These are phyloP conservation scores for Nigrospora sphaerica DNA, from an alignment of 2,329 filamentous ascomycete genomes.

Conservation along the genomic window DNA sequence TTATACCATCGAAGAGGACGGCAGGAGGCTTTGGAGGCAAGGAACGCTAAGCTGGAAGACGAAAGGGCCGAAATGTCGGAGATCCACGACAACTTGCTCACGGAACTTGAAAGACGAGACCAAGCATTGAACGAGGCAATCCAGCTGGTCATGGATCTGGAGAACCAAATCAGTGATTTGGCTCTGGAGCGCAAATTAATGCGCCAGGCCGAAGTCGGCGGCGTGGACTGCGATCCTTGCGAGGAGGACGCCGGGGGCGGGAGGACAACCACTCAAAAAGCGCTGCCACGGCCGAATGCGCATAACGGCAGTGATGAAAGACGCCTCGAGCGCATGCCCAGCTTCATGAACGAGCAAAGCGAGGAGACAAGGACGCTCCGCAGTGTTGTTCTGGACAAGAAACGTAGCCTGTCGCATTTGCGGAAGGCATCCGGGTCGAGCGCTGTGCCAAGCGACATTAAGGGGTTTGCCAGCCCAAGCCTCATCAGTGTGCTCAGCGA, in stretches of 20 bases:
- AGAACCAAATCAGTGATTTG: slow-evolving; percentile 50
- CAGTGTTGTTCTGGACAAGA: slow-evolving; percentile 47
- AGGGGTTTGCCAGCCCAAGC: slow-evolving; percentile 47
- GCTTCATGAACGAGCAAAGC: slow-evolving; percentile 54
- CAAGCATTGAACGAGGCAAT: slow-evolving; percentile 66
- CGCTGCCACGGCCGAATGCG: neutral
- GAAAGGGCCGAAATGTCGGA: slow-evolving; percentile 48
- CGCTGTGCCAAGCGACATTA: slow-evolving; percentile 24
- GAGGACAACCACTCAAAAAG: neutral
- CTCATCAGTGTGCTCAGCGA: slow-evolving; percentile 56
- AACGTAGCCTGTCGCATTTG: slow-evolving; percentile 42
- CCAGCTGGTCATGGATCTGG: slow-evolving; percentile 58
- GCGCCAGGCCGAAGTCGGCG: slow-evolving; percentile 38
- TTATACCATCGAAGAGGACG: slow-evolving; percentile 62
- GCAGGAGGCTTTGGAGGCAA: slow-evolving; percentile 51
- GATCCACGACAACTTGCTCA: slow-evolving; percentile 50
- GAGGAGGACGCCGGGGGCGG: slow-evolving; percentile 13
- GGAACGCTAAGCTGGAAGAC: slow-evolving; percentile 45
- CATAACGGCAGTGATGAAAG: slow-evolving; percentile 23
- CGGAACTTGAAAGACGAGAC: slow-evolving; percentile 60
- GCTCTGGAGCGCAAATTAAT: slow-evolving; percentile 47
- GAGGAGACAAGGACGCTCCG: slow-evolving; percentile 55
- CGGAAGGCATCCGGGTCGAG: slow-evolving; percentile 37
- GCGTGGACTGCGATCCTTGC: slow-evolving; percentile 23
- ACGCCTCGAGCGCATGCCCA: slow-evolving; percentile 51